phyloP scores from a whole-genome alignment of 192 early-diverging fungal species.

The Haplosporangium gracile region DNA sequence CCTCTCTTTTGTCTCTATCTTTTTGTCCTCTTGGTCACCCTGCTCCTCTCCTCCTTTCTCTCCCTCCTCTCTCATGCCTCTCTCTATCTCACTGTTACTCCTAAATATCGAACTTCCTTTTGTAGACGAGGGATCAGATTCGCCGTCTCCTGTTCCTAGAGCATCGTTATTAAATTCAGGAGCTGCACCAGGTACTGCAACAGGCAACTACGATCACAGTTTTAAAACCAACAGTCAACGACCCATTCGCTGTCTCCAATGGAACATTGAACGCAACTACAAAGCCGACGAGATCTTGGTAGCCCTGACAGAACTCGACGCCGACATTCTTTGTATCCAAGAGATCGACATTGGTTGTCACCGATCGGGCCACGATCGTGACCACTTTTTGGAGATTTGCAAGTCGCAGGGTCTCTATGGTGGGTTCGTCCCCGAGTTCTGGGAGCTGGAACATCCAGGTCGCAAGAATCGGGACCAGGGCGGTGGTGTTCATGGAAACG shows the following conservation, averaged over 20 bases:
- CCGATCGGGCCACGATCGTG: constrained; percentile 68
- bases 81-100: constrained; percentile 8
- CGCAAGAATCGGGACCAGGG: constrained; percentile 73
- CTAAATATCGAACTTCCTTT: neutral
- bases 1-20: neutral
- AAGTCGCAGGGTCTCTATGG: constrained; percentile 70
- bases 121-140: neutral
- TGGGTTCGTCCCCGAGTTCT: constrained; percentile 80
- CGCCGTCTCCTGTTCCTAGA: neutral
- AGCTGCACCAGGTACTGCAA: neutral
- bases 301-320: constrained; percentile 66
- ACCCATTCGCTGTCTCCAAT: constrained; percentile 77
- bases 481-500: constrained; percentile 86
- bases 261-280: constrained; percentile 90
- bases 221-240: neutral
- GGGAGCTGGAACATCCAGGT: constrained; percentile 73
- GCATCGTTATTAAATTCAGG: constrained; percentile 19
- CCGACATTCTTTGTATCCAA: constrained; percentile 81
- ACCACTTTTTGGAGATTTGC: constrained; percentile 76
- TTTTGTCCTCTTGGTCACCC: neutral
- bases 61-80: neutral
- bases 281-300: constrained; percentile 70
- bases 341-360: constrained; percentile 83
- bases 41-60: neutral
- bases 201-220: neutral